Base-by-base conservation (phyloP, 1,284 basidiomycete genomes). In the Earliella scabrosa region DNA sequence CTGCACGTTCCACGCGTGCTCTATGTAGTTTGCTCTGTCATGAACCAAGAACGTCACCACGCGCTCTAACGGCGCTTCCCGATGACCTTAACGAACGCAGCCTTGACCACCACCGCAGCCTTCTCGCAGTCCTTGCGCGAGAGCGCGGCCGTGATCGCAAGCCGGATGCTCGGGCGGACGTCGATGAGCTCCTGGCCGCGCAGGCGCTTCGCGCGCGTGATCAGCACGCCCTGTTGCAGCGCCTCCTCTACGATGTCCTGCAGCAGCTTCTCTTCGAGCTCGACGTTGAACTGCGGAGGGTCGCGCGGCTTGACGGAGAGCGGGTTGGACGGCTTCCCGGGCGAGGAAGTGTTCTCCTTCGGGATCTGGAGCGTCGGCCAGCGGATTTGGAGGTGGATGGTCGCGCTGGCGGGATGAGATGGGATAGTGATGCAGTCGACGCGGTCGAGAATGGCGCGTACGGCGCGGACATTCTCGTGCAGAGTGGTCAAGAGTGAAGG, bases 81-180 rank as follows among this genome's bases (percentile, higher is more conserved):
- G 18, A 87, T 68, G 11, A 94, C 85, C 77, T 94, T 95, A 48
- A 83, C 77, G 36, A 94, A 77, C 34, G 88, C 88, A 26, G 81
- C 79, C 76, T 91, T 95, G 57, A 98, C 73, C 24, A 90, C 82
- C 27, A 77, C 77, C 18, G 88, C 87, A 1, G 95, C 92, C 78
- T 94, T 95, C 77, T 97, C 95, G 53, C 89, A 86, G 67, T 99
- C 97, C 76, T 96, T 97, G 78, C 82, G 90, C 26, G 85, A 87
- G 63, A 98, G 75, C 10, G 86, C 93, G 11, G 87, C 82, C 3
- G 83, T 88, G 60, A 97, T 75, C 21, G 89, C 88, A n/a, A 98
- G 76, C 55, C 93, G 83, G 61, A 99, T 87, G 67, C 89, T 92
- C n/a, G 97, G 95, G 46, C 88, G 80, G 11, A 86, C 81, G 68